phyloP scores from a whole-genome alignment of 2,329 filamentous ascomycete species.

The Colletotrichum caudatum region DNA sequence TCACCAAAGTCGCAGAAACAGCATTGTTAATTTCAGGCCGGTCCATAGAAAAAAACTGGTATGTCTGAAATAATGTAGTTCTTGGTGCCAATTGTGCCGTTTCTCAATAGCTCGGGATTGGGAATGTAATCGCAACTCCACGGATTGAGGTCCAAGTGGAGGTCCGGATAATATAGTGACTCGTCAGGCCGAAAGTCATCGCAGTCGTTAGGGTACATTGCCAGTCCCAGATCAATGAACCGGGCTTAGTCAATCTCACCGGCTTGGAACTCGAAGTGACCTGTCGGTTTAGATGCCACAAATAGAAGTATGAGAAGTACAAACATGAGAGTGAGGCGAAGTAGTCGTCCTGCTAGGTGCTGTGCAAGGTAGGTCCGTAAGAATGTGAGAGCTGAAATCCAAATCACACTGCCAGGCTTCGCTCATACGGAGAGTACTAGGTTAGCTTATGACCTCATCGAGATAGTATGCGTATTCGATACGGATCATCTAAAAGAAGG shows the following conservation, averaged over 20 bases:
- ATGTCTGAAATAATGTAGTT: neutral
- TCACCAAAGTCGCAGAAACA: no score
- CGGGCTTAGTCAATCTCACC: fast-evolving
- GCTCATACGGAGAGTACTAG: neutral
- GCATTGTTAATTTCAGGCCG: no score
- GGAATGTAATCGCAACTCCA: no score
- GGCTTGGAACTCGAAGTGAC: slow-evolving; percentile 2
- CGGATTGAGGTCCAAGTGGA: no score
- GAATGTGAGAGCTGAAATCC: slow-evolving; percentile 9
- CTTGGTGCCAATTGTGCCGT: neutral
- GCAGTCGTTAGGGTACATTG: neutral
- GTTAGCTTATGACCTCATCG: neutral
- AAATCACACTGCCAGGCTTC: neutral
- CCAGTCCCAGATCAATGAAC: neutral
- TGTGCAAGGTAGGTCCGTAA: neutral
- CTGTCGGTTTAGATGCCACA: neutral
- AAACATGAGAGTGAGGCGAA: neutral
- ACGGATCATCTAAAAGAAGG: neutral
- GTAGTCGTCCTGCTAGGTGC: neutral
- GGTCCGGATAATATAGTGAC: neutral
- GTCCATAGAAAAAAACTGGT: neutral
- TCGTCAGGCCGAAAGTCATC: neutral
- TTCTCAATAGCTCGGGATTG: neutral
- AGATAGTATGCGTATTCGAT: neutral
- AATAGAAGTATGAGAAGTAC: neutral